Percentiles rank a stretch among this genome's conserved stretches.
phyloP scores from a whole-genome alignment of 345 rosid species.

The Litchi chinensis region DNA sequence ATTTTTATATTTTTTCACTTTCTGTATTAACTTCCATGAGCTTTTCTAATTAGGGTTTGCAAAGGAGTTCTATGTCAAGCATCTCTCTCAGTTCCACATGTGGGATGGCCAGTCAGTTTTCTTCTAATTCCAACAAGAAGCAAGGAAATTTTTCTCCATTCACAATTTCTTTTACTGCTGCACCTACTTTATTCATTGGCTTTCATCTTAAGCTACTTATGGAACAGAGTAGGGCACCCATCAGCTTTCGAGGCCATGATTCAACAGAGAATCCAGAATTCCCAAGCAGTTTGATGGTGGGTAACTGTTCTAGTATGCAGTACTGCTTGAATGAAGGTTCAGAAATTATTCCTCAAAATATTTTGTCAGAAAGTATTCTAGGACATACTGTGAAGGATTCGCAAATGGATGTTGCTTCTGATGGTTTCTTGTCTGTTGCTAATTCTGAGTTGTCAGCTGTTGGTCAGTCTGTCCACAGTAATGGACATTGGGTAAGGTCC shows the following conservation, averaged over 20 bases:
- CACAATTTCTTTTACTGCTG: slow-evolving; percentile 57
- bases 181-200: slow-evolving; percentile 57
- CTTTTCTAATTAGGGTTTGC: slow-evolving; percentile 49
- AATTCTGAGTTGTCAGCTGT: slow-evolving; percentile 23
- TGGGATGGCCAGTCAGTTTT: slow-evolving; percentile 29
- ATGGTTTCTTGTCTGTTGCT: slow-evolving; percentile 22
- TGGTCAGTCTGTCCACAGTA: slow-evolving; percentile 16
- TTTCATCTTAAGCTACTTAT: slow-evolving; percentile 72
- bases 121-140: slow-evolving; percentile 36
- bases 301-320: slow-evolving; percentile 34
- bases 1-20: neutral
- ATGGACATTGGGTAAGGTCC: slow-evolving; percentile 20
- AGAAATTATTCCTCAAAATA: slow-evolving; percentile 19
- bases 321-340: slow-evolving; percentile 30
- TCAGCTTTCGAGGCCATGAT: slow-evolving; percentile 41
- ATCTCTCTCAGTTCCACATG: slow-evolving; percentile 24
- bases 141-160: slow-evolving; percentile 41
- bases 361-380: slow-evolving; percentile 22
- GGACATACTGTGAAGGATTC: slow-evolving; percentile 26
- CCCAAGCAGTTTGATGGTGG: slow-evolving; percentile 33
- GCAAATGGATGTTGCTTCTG: slow-evolving; percentile 22
- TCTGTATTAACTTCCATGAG: slow-evolving; percentile 18
- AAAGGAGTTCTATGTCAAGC: slow-evolving; percentile 44
- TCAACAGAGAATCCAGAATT: slow-evolving; percentile 37
- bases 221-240: slow-evolving; percentile 39